Evolutionary conservation across 225 moss, liverwort and hornwort species (phyloP).

Genomic region (Physcomitrellopsis africana): DNA sequence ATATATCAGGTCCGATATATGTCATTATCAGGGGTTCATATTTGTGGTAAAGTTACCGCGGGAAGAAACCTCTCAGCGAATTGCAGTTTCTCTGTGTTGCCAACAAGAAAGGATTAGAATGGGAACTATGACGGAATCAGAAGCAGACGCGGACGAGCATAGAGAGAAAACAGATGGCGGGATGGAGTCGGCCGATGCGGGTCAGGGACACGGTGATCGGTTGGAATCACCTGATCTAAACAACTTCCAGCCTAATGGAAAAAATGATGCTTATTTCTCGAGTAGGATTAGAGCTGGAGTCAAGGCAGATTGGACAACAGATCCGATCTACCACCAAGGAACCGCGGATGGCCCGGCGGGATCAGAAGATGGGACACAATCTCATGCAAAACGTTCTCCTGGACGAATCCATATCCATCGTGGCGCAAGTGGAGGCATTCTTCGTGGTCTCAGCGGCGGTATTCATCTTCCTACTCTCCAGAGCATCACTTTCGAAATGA

Average conservation of each 20-base stretch:
- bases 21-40: too few relatives aligned
- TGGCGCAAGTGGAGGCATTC: not conserved
- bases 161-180: not conserved
- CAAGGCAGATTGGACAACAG: conserved; percentile 16
- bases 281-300: not conserved
- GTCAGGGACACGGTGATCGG: not conserved
- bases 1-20: too few relatives aligned
- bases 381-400: conserved; percentile 27
- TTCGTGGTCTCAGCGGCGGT: conserved; percentile 1
- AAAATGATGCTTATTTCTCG: not conserved
- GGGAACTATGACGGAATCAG: conserved; percentile 25
- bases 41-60: not conserved
- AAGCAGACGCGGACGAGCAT: not conserved
- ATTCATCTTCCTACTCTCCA: conserved; percentile 18
- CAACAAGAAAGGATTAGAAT: not conserved
- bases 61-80: not conserved
- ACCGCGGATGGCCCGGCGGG: conserved; percentile 1
- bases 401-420: conserved; percentile 30
- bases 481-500: conserved; percentile 27
- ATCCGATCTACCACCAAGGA: not conserved
- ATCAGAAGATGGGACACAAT: not conserved
- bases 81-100: not conserved
- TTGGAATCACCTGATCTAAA: not conserved
- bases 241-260: conserved; percentile 16
- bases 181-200: not conserved